A percentile compares a stretch with the other conserved stretches of the same genome.
Evolutionary conservation across 495 filamentous ascomycete genomes (phyloP).

Genomic region (Cercophora scortea): DNA sequence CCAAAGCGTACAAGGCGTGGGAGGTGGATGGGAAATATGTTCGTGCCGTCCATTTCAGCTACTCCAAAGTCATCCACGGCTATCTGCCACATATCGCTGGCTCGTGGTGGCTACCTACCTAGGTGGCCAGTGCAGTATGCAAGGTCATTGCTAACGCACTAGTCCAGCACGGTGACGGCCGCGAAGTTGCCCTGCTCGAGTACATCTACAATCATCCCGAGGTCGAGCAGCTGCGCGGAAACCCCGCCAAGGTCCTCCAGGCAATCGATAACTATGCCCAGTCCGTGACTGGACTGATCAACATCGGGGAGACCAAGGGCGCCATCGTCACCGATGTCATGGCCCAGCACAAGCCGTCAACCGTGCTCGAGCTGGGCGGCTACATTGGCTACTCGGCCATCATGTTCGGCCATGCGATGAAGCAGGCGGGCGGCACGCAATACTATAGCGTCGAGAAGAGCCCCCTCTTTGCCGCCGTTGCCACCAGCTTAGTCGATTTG

Average conservation of each 20-base stretch:
- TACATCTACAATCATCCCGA: constrained; percentile 53
- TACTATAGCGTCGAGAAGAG: constrained; percentile 64
- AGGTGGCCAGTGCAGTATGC: too few relatives aligned
- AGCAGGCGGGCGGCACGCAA: constrained; percentile 46
- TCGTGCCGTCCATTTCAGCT: not conserved
- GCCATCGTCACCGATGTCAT: constrained; percentile 59
- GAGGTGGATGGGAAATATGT: constrained; percentile 12
- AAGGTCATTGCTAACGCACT: constrained; percentile 53
- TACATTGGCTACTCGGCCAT: constrained; percentile 78
- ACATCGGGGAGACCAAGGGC: constrained; percentile 67
- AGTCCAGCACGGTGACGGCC: constrained; percentile 63
- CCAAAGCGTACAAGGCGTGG: constrained; percentile 6
- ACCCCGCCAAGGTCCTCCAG: constrained; percentile 53
- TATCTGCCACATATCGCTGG: too few relatives aligned
- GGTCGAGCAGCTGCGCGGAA: constrained; percentile 50
- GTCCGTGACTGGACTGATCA: constrained; percentile 66
- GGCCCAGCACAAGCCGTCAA: constrained; percentile 50
- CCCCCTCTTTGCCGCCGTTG: constrained; percentile 58
- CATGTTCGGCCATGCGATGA: constrained; percentile 57
- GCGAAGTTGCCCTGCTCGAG: constrained; percentile 65
- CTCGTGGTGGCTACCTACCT: too few relatives aligned
- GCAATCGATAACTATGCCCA: constrained; percentile 66
- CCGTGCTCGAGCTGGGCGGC: constrained; percentile 72
- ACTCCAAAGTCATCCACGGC: not conserved
- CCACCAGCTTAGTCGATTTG: constrained; percentile 53